A percentile compares a stretch with the other conserved stretches of the same genome.
Evolutionary conservation across 352 stramenopile species (phyloP).

Genomic region (Phytopythium kandeliae): DNA sequence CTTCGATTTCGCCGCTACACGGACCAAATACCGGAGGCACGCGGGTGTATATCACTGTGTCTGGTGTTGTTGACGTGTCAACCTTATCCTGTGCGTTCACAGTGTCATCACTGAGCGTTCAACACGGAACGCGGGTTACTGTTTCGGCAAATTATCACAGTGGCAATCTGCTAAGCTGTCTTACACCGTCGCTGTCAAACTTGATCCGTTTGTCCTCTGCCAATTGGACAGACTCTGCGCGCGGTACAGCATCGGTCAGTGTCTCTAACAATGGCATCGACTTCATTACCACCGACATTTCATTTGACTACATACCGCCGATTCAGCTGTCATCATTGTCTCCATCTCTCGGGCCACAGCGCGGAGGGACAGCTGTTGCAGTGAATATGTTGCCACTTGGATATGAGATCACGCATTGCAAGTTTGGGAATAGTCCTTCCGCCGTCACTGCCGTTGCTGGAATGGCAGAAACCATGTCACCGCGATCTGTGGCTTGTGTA

Average conservation of each 20-base stretch:
- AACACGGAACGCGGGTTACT: slow-evolving; percentile 6
- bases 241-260: slow-evolving; percentile 17
- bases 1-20: slow-evolving; percentile 24
- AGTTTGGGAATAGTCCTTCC: slow-evolving; percentile 16
- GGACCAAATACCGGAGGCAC: slow-evolving; percentile 27
- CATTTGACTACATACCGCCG: slow-evolving; percentile 23
- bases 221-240: slow-evolving; percentile 13
- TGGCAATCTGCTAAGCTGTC: slow-evolving; percentile 19
- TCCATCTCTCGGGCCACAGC: slow-evolving; percentile 15
- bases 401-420: slow-evolving; percentile 23
- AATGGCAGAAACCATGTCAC: neutral
- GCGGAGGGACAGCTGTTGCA: slow-evolving; percentile 21
- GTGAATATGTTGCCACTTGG: neutral
- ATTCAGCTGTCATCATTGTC: slow-evolving; percentile 10
- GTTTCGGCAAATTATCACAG: slow-evolving; percentile 18
- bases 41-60: slow-evolving; percentile 15
- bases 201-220: slow-evolving; percentile 8
- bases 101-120: slow-evolving; percentile 18
- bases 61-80: slow-evolving; percentile 17
- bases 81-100: slow-evolving; percentile 31
- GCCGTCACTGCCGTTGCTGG: slow-evolving; percentile 5
- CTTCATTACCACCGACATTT: slow-evolving; percentile 15
- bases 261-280: slow-evolving; percentile 52
- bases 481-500: slow-evolving; percentile 13
- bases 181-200: slow-evolving; percentile 17